Conservation (phyloP, 1,139 yeast species). For the Geotrichum reessii region DNA sequence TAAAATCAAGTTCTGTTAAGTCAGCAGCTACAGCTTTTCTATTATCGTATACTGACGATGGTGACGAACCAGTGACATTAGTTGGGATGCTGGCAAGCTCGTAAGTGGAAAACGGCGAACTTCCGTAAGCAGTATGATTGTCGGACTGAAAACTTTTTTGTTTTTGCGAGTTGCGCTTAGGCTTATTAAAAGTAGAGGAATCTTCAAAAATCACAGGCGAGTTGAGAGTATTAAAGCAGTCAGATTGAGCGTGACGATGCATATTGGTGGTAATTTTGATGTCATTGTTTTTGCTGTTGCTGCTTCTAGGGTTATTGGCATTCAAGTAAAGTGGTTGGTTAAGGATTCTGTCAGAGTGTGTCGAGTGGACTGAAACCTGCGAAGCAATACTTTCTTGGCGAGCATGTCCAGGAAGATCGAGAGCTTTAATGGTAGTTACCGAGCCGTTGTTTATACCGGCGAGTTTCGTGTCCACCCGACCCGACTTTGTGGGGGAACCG, state of each 20-base stretch:
- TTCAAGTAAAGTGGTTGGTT: not conserved
- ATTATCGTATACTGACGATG: not conserved
- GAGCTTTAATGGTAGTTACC: constrained; percentile 94
- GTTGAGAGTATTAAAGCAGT: not conserved
- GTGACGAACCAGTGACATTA: not conserved
- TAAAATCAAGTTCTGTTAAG: not conserved
- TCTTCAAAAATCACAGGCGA: constrained; percentile 1
- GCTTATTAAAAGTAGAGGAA: not conserved
- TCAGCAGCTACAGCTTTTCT: not conserved
- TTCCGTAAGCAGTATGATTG: not conserved
- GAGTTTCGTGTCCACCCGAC: not conserved
- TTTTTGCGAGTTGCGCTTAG: not conserved
- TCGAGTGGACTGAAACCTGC: not conserved
- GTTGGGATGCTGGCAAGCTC: not conserved
- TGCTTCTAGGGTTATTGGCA: not conserved
- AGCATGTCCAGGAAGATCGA: constrained; percentile 75
- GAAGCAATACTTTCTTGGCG: constrained; percentile 3
- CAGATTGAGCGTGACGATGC: not conserved
- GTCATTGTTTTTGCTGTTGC: not conserved
- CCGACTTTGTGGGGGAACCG: not conserved
- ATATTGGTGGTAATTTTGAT: not conserved
- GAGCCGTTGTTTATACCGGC: not conserved
- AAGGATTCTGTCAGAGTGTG: constrained; percentile 2
- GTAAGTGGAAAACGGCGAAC: not conserved
- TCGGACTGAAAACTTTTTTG: not conserved